Base-by-base conservation (phyloP, 192 early-diverging fungal genomes). In the Diversispora epigaea region DNA sequence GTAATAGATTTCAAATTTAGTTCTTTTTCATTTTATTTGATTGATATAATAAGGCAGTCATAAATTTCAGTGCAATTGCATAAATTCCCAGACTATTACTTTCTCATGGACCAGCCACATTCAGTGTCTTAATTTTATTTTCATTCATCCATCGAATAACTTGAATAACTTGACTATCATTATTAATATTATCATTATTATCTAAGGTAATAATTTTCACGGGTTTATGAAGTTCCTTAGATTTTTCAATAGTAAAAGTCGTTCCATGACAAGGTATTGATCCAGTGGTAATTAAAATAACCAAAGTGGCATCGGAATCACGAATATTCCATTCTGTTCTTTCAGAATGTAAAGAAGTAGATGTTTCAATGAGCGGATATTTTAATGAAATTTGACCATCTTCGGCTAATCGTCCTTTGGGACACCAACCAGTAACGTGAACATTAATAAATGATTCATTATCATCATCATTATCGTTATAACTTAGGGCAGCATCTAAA, bases 281-380 rank as follows among this genome's bases (percentile, higher is more conserved):
- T 5, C 19, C 11, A 7, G 45, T 14, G 7, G 66, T 47, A 6
- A 25, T 47, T n/a, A 49, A n/a, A 2, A 68, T 3, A 3, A 49
- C 4, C 43, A 68, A 39, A 47, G 44, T 68, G 8, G 21, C 66
- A 39, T 68, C 66, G 3, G 44, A 14, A 39, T 68, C 66, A 15
- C 66, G 66, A 44, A 68, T 32, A 6, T 68, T 68, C 47, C 43
- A 50, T 68, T 68, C 66, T 1, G 44, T 68, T 50, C 46, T 44
- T 68, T 68, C 45, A 50, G 46, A 11, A 32, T 68, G 21, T 11
- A 11, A 19, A 15, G 17, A 25, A 14, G n/a, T 50, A 4, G 21
- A n/a, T 32, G 66, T 68, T 68, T 68, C 66, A 45, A n/a, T 68
- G 3, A 68, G 47, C 25, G 66, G 66, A 21, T 68, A 68, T 68